These are phyloP conservation scores for Colletotrichum scovillei DNA, from an alignment of 2,329 filamentous ascomycete species.

Conservation along the genomic window DNA sequence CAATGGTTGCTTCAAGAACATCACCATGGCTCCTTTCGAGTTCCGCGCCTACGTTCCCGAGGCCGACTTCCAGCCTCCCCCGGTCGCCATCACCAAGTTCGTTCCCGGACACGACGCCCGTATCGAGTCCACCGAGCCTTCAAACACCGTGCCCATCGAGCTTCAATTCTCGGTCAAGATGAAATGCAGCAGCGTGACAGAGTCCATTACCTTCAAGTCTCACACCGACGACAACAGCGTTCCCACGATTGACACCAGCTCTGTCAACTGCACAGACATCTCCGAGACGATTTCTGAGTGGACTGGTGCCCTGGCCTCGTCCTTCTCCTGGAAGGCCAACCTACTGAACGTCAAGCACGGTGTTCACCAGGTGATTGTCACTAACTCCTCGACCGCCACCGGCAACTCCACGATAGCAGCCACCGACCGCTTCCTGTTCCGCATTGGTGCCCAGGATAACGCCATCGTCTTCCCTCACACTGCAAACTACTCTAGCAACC, in stretches of 20 bases:
- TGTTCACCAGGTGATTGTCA: conserved; percentile 68
- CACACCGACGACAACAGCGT: conserved; percentile 58
- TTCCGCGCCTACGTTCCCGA: conserved; percentile 70
- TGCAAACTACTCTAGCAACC: conserved; percentile 53
- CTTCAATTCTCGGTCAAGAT: conserved; percentile 70
- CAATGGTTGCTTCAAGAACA: conserved; percentile 66
- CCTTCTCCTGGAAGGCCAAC: conserved; percentile 64
- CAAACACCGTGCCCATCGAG: conserved; percentile 51
- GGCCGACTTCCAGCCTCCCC: conserved; percentile 59
- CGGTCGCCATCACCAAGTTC: conserved; percentile 70
- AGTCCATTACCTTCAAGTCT: conserved; percentile 63
- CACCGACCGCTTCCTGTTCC: conserved; percentile 66
- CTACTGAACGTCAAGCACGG: conserved; percentile 70
- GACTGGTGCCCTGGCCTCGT: conserved; percentile 63
- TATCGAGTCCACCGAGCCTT: conserved; percentile 53
- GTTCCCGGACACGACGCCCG: conserved; percentile 70
- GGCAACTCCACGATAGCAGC: conserved; percentile 58
- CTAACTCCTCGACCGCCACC: conserved; percentile 59
- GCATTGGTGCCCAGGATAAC: conserved; percentile 29
- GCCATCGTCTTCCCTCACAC: conserved; percentile 39
- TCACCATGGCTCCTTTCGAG: conserved; percentile 66
- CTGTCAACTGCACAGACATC: conserved; percentile 56
- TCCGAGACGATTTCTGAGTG: conserved; percentile 47
- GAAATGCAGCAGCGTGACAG: conserved; percentile 65
- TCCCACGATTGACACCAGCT: conserved; percentile 56